Evolutionary conservation across 106 monocot species (phyloP).

Genomic region (Acorus gramineus): DNA sequence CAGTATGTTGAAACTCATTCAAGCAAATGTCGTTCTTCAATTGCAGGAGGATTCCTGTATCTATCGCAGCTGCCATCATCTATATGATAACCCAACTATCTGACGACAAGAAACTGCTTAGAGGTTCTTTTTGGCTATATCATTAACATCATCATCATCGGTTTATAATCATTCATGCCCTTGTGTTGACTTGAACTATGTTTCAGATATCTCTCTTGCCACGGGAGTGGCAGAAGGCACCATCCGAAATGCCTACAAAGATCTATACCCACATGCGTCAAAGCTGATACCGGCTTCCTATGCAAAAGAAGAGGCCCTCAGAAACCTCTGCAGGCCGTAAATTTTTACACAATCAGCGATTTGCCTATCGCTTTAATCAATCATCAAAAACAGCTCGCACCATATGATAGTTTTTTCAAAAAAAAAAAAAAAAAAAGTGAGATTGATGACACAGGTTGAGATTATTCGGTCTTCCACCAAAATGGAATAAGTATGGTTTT

Average conservation of each 20-base stretch:
- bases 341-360: too few relatives aligned
- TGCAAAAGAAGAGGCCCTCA: not conserved
- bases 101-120: not conserved
- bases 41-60: too few relatives aligned
- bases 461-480: too few relatives aligned
- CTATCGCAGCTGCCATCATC: too few relatives aligned
- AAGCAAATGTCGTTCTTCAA: too few relatives aligned
- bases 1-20: too few relatives aligned
- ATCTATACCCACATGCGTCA: not conserved
- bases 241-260: not conserved
- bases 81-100: not conserved
- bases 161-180: not conserved
- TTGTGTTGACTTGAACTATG: not conserved
- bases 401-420: too few relatives aligned
- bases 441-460: too few relatives aligned
- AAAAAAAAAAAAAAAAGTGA: too few relatives aligned
- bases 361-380: too few relatives aligned
- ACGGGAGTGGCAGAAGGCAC: conserved; percentile 4
- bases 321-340: not conserved
- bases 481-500: too few relatives aligned
- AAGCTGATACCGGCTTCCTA: not conserved
- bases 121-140: not conserved
- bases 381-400: too few relatives aligned
- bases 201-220: conserved; percentile 1
- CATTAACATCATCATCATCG: not conserved